Conservation (phyloP, 2,329 filamentous ascomycete genomes). For the Berkeleyomyces basicola region DNA sequence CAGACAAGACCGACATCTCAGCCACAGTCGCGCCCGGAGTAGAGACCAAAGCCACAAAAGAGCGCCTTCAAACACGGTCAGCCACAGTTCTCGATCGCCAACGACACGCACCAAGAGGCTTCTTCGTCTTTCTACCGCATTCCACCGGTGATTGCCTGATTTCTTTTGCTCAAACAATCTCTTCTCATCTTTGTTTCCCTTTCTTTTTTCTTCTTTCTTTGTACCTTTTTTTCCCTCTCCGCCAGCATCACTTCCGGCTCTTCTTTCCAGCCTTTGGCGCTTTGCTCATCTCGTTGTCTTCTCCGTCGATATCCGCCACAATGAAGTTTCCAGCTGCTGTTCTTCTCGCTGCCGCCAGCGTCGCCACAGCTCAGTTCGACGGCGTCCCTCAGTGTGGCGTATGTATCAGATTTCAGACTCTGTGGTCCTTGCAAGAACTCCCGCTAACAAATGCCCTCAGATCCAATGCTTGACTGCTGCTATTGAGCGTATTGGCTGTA, state of each 20-base stretch:
- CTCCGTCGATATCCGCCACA: slow-evolving; percentile 15
- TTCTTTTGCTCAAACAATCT: neutral
- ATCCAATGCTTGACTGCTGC: slow-evolving; percentile 22
- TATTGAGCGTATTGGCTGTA: slow-evolving; percentile 24
- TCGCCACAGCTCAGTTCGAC: slow-evolving; percentile 24
- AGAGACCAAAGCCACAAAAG: neutral
- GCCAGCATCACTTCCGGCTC: neutral
- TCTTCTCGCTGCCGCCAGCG: slow-evolving; percentile 16
- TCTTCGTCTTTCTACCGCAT: neutral
- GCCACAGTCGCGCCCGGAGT: too few relatives aligned
- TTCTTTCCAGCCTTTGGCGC: neutral
- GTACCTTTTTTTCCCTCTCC: neutral
- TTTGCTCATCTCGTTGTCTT: neutral
- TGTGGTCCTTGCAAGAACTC: neutral
- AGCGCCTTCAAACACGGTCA: neutral
- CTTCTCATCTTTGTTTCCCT: neutral
- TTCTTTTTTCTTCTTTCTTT: slow-evolving; percentile 3
- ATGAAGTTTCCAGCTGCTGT: slow-evolving; percentile 26
- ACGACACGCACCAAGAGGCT: neutral
- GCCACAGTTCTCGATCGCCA: neutral
- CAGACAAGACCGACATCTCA: too few relatives aligned
- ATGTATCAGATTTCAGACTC: slow-evolving; percentile 16
- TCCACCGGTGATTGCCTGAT: slow-evolving; percentile 1
- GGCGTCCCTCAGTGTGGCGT: slow-evolving; percentile 26
- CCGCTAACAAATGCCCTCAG: slow-evolving; percentile 14